Evolutionary conservation across 345 rosid species (phyloP).

Genomic region (Sonneratia caseolaris): DNA sequence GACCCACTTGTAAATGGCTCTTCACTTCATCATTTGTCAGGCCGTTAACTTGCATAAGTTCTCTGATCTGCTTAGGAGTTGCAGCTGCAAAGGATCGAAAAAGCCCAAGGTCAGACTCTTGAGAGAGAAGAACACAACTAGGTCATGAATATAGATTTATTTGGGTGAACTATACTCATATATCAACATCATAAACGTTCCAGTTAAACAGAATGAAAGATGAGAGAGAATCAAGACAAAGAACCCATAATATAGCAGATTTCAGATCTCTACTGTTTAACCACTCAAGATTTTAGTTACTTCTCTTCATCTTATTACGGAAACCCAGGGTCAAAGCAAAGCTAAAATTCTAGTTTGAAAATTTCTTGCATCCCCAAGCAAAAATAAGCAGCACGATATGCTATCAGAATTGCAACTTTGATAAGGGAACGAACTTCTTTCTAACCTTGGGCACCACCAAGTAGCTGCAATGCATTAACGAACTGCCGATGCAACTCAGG

Average conservation of each 20-base stretch:
- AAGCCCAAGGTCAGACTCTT: not conserved
- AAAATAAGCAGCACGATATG: not conserved
- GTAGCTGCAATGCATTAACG: constrained; percentile 70
- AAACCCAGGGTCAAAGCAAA: not conserved
- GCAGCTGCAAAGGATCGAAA: constrained; percentile 44
- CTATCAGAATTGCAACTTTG: not conserved
- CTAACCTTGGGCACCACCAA: constrained; percentile 87
- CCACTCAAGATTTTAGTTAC: not conserved
- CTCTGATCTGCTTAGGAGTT: constrained; percentile 95
- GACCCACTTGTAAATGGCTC: constrained; percentile 88
- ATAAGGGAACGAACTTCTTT: too few relatives aligned
- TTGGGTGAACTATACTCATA: too few relatives aligned
- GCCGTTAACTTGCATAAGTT: constrained; percentile 93
- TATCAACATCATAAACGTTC: too few relatives aligned
- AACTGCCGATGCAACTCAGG: constrained; percentile 81
- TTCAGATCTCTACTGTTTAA: too few relatives aligned
- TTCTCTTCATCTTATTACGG: not conserved
- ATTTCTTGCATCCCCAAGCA: not conserved
- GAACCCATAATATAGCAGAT: too few relatives aligned
- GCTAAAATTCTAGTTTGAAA: not conserved
- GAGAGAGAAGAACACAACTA: not conserved
- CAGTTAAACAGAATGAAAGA: too few relatives aligned
- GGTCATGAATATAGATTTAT: too few relatives aligned
- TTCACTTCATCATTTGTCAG: constrained; percentile 98
- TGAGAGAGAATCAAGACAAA: too few relatives aligned